Percentiles rank a stretch among this genome's conserved stretches.
Conservation (phyloP, 495 filamentous ascomycete species). For the Lasiosphaeris hirsuta region DNA sequence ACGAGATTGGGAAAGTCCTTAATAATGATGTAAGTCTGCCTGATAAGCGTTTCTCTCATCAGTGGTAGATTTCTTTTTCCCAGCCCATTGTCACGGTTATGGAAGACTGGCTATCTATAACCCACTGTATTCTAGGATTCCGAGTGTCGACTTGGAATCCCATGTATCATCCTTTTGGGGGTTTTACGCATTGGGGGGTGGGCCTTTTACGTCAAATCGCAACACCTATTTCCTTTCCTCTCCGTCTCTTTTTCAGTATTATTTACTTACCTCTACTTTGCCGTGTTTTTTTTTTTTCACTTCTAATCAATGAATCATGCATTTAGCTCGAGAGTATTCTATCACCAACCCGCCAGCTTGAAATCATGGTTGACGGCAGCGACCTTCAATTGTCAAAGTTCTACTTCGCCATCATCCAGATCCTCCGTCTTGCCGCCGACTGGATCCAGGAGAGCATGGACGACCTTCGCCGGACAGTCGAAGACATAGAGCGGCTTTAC, state of each 20-base stretch:
- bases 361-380: background rate
- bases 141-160: no score
- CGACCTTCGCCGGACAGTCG: slow-evolving; percentile 1
- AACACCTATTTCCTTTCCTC: background rate
- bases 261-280: no score
- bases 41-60: background rate
- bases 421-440: background rate
- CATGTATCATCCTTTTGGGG: no score
- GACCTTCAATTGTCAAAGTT: background rate
- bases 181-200: no score
- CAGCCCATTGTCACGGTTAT: no score
- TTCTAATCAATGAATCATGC: no score
- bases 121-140: no score
- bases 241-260: background rate
- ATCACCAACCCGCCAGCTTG: background rate
- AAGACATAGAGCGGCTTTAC: slow-evolving; percentile 1
- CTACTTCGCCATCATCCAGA: slow-evolving; percentile 2
- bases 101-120: no score
- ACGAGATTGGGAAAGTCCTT: background rate
- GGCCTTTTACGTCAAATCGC: no score
- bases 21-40: background rate
- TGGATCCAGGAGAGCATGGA: background rate
- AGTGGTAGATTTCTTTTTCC: no score
- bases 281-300: no score
- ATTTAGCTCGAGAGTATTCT: slow-evolving; percentile 3